Base-by-base conservation (phyloP, 306 rosid species). In the Medicago lupulina region DNA sequence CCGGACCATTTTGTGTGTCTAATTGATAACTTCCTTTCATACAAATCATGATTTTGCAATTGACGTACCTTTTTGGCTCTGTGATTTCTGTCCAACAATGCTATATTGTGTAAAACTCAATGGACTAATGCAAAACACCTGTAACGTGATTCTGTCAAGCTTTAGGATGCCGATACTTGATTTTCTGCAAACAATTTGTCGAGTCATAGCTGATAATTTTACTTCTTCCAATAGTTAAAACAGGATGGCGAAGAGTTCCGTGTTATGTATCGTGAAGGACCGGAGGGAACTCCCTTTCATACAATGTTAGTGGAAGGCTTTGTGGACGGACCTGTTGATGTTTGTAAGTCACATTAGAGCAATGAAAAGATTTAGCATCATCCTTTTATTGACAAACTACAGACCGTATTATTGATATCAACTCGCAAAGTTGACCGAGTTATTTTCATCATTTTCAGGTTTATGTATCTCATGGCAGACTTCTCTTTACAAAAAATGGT, bases 241-340 rank as follows among this genome's bases (percentile, higher is more conserved):
- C 98, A 96, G 64, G 99, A 92, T 13, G 86, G 78, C 44, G 99
- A 92, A 68, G 97, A 90, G 75, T 92, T 84, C 53, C 96, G 99
- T 19, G 99, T 96, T 15, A 96, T 96, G 99, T 96, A 92, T 85
- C 89, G 92, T 14, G 96, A 92, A 83, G 99, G 98, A 65, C 87
- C 83, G 10, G 74, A 83, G 76, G 99, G 98, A 81, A 84, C 88
- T 83, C 98, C 99, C 6, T 90, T 79, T 82, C 99, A 96, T 83
- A 81, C 93, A 2, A 82, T 96, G 87, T 91, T 96, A 46, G 98
- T 81, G 66, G 98, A 96, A 85, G 99, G 99, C 77, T 96, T 84
- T 71, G 85, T 92, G 63, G 98, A 92, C 46, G 99, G 96, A 44
- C 91, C 99, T 55, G 72, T 83, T 64, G 97, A 92, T 89, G 81